These are phyloP conservation scores for Gaertneriomyces semiglobifer DNA, from an alignment of 192 early-diverging fungal genomes.

Conservation along the genomic window DNA sequence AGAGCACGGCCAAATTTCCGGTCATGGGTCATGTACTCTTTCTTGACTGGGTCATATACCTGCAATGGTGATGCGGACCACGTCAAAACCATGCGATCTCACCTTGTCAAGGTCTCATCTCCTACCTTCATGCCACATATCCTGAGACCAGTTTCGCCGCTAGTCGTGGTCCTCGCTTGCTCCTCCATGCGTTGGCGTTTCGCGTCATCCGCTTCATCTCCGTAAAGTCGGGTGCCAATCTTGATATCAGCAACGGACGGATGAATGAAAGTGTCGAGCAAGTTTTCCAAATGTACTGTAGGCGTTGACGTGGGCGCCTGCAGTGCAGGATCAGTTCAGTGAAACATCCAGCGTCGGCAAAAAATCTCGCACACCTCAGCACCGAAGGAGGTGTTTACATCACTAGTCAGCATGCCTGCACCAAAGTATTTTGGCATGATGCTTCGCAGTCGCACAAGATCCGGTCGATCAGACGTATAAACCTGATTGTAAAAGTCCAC, in stretches of 20 bases:
- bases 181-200: conserved; percentile 66
- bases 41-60: conserved; percentile 50
- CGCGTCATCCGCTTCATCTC: conserved; percentile 63
- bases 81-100: conserved; percentile 1
- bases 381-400: no score
- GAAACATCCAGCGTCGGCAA: conserved; percentile 39
- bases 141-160: conserved; percentile 57
- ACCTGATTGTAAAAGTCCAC: conserved; percentile 68
- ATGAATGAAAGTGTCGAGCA: conserved; percentile 59
- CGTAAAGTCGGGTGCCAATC: conserved; percentile 75
- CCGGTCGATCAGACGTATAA: conserved; percentile 22
- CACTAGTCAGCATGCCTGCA: neutral
- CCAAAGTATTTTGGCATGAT: conserved; percentile 16
- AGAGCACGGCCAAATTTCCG: conserved; percentile 55
- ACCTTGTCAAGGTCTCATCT: conserved; percentile 10
- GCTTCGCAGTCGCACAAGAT: conserved; percentile 6
- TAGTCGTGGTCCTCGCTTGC: conserved; percentile 67
- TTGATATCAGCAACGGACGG: conserved; percentile 88
- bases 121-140: conserved; percentile 71
- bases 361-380: no score
- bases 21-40: conserved; percentile 41
- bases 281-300: conserved; percentile 66
- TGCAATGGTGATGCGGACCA: conserved; percentile 12
- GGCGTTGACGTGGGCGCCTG: neutral
- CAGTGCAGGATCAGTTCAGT: conserved; percentile 8